Evolutionary conservation across 108 stramenopile genomes (phyloP).

Genomic region (Discostella pseudostelligera): DNA sequence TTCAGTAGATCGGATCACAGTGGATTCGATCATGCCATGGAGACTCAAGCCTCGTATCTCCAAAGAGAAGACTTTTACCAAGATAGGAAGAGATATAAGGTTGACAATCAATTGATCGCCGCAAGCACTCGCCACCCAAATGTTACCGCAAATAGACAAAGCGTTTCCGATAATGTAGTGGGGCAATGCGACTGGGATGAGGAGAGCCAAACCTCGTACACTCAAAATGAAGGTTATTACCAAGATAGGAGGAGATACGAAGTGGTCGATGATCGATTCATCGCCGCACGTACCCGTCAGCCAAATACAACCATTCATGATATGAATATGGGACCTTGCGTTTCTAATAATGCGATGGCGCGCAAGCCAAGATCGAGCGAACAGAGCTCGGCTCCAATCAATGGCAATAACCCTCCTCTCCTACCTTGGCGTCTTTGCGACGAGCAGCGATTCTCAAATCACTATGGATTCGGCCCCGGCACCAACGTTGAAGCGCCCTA

Average conservation of each 20-base stretch:
- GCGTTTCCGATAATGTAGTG: too few species aligned
- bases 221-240: too few species aligned
- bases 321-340: too few species aligned
- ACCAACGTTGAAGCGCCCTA: not conserved
- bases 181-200: too few species aligned
- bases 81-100: not conserved
- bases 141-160: not conserved
- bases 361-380: not conserved
- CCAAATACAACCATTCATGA: too few species aligned
- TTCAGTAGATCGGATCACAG: constrained; percentile 8
- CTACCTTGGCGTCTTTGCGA: constrained; percentile 1
- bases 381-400: constrained; percentile 5
- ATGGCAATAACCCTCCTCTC: constrained; percentile 4
- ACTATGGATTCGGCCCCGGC: not conserved
- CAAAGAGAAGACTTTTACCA: constrained; percentile 8
- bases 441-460: not conserved
- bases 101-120: not conserved
- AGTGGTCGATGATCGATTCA: too few species aligned
- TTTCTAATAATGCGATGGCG: not conserved
- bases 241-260: too few species aligned
- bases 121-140: not conserved
- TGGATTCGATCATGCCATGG: constrained; percentile 6
- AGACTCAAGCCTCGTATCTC: constrained; percentile 5
- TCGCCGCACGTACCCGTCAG: too few species aligned
- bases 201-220: too few species aligned